Conservation (phyloP, 176 grass and related monocot species). For the Avena insularis region DNA sequence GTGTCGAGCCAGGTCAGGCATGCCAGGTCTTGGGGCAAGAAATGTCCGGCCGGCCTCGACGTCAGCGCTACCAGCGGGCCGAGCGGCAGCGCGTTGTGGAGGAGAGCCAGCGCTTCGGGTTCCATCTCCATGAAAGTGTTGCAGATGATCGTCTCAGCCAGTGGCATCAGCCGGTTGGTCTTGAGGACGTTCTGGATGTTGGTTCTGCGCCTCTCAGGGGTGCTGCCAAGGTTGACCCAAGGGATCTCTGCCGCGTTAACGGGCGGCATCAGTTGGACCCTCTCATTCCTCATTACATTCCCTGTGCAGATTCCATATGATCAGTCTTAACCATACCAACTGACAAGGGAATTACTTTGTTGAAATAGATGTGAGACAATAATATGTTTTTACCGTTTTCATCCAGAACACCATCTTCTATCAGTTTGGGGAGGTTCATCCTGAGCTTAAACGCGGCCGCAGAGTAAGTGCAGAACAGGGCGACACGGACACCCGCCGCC, state of each 20-base stretch:
- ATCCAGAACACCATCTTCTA: constrained; percentile 54
- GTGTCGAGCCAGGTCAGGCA: constrained; percentile 66
- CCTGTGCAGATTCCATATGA: constrained; percentile 36
- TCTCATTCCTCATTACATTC: constrained; percentile 50
- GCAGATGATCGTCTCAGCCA: constrained; percentile 59
- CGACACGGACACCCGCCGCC: constrained; percentile 38
- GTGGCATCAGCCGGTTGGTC: constrained; percentile 43
- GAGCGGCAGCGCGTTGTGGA: constrained; percentile 47
- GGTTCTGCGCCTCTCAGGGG: constrained; percentile 37
- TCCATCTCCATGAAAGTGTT: constrained; percentile 67
- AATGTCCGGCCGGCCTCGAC: not conserved
- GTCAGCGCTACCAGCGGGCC: constrained; percentile 44
- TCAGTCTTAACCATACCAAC: constrained; percentile 2
- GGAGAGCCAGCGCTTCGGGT: constrained; percentile 35
- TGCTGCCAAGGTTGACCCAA: constrained; percentile 51
- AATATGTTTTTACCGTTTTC: constrained; percentile 44
- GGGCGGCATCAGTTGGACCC: constrained; percentile 57
- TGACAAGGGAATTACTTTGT: not conserved
- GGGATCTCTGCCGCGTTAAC: constrained; percentile 43
- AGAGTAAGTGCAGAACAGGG: constrained; percentile 55
- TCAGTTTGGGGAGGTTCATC: constrained; percentile 55
- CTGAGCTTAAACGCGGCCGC: constrained; percentile 41
- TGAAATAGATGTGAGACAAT: not conserved
- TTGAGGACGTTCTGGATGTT: constrained; percentile 53
- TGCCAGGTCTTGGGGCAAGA: constrained; percentile 39